Percentiles rank a stretch among this genome's conserved stretches.
phyloP scores from a whole-genome alignment of 1,139 yeast species.

The Scheffersomyces stambukii region DNA sequence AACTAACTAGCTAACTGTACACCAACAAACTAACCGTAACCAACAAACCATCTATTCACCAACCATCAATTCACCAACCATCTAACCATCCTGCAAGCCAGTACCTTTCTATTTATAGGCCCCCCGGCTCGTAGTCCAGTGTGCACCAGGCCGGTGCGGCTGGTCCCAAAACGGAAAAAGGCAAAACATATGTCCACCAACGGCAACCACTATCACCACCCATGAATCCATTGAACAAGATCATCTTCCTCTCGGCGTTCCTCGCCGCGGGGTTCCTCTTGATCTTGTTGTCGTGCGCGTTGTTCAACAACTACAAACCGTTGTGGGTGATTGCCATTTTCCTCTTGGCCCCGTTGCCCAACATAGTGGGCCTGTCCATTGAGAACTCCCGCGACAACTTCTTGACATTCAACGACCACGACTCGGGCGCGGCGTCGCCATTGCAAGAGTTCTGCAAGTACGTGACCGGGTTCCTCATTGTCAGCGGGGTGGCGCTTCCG shows the following conservation, averaged over 20 bases:
- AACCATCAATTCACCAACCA: too few species aligned
- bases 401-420: conserved; percentile 56
- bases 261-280: conserved; percentile 73
- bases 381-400: conserved; percentile 53
- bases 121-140: conserved; percentile 7
- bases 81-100: not conserved
- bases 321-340: conserved; percentile 63
- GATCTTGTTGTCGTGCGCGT: conserved; percentile 68
- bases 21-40: too few species aligned
- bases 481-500: conserved; percentile 69
- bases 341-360: conserved; percentile 70
- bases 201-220: conserved; percentile 18
- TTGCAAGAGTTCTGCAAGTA: conserved; percentile 59
- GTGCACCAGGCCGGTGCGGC: conserved; percentile 19
- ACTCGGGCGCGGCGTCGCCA: conserved; percentile 38
- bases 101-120: not conserved
- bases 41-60: too few species aligned
- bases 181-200: conserved; percentile 12
- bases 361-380: conserved; percentile 40
- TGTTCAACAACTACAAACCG: conserved; percentile 68
- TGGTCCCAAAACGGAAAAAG: conserved; percentile 9
- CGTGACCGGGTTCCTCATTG: conserved; percentile 60
- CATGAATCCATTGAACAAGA: conserved; percentile 62
- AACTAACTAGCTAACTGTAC: too few species aligned
- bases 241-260: conserved; percentile 65